Evolutionary conservation across 2,329 filamentous ascomycete species (phyloP), one percentile per base, ranked within the genome.

Genomic region (Colletotrichum cuscutae): DNA sequence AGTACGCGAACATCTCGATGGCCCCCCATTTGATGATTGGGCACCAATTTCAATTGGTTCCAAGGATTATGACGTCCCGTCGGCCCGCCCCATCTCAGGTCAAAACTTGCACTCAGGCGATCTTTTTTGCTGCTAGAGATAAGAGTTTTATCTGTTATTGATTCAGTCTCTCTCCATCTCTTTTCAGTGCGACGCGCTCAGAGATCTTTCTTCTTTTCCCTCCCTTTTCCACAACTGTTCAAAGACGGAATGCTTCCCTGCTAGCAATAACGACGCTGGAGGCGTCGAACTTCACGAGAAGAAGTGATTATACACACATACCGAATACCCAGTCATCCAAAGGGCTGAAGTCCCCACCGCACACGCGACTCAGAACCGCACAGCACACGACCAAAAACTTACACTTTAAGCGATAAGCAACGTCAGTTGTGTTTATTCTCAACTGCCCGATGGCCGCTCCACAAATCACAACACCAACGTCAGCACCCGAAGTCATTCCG

Each of bases 231-330:
- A 35, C 13, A 57, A 42, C n/a, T 30, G 53, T 42, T 26, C 53
- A 49, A 35, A 62, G 54, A 70, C 65, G 56, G 60, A 52, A 72
- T 72, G 66, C 66, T 70, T 70, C 60, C 60, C 13, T 49, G 71
- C 32, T 73, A 68, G 58, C 71, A 42, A 28, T 49, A 62, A 37
- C 71, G 71, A 65, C 66, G 66, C 71, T 73, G 71, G 71, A 71
- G 61, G 71, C 71, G 71, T 73, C 71, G 61, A 49, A 68, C 56
- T 72, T 65, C 46, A 65, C 22, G 61, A 57, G 54, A 60, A 54
- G 62, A 70, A 72, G 66, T 70, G 46, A 22, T 24, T n/a, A 9
- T 15, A 58, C 24, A 59, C 37, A n/a, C 26, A 26, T 24, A 28
- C 1, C 22, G 19, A 37, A 15, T 26, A 37, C 4, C 11, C 32